Conservation (phyloP, 1,139 yeast genomes). For the Scheffersomyces quercinus region DNA sequence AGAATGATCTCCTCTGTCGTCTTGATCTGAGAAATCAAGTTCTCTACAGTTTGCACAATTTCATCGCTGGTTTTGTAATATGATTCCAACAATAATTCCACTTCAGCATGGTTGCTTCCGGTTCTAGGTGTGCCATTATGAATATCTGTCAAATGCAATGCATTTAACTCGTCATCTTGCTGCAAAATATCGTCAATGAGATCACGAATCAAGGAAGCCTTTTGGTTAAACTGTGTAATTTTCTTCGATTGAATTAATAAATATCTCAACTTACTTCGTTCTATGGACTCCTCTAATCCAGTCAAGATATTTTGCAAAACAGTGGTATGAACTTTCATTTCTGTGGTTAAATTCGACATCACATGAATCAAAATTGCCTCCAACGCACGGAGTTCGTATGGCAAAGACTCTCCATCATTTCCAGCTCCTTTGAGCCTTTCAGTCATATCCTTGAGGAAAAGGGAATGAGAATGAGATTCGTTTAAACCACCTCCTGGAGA, state of each 20-base stretch:
- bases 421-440: constrained; percentile 23
- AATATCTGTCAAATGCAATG: constrained; percentile 37
- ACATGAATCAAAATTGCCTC: constrained; percentile 45
- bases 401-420: constrained; percentile 27
- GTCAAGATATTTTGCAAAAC: constrained; percentile 37
- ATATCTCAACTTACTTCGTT: constrained; percentile 39
- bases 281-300: constrained; percentile 43
- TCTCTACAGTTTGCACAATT: constrained; percentile 46
- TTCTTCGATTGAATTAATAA: constrained; percentile 46
- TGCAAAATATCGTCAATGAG: constrained; percentile 41
- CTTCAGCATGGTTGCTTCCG: constrained; percentile 43
- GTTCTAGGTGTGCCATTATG: constrained; percentile 22
- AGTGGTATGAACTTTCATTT: constrained; percentile 45
- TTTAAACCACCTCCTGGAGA: constrained; percentile 28
- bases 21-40: constrained; percentile 41
- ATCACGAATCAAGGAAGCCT: constrained; percentile 41
- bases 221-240: constrained; percentile 46
- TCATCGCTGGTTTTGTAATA: constrained; percentile 47
- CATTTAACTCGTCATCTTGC: constrained; percentile 43
- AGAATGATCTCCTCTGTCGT: constrained; percentile 50
- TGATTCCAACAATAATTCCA: constrained; percentile 45
- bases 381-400: constrained; percentile 47
- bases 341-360: constrained; percentile 39
- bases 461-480: constrained; percentile 38
- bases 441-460: constrained; percentile 35